A percentile compares a stretch with the other conserved stretches of the same genome.
These are phyloP conservation scores for Alternaria sp. DNA, from an alignment of 2,329 filamentous ascomycete genomes.

Conservation along the genomic window DNA sequence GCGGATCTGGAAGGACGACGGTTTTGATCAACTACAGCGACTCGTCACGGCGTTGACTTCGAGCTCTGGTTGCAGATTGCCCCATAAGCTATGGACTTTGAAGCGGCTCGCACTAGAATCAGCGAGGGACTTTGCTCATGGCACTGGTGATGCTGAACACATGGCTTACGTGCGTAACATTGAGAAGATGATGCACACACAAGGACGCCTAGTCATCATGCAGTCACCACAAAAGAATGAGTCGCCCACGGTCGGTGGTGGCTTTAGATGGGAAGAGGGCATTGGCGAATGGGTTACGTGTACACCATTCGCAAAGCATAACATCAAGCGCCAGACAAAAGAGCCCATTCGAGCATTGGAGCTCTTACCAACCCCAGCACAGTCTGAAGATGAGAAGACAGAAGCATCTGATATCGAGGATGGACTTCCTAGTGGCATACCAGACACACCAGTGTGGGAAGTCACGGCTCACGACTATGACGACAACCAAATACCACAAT, in stretches of 20 bases:
- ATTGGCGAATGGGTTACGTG: slow-evolving; percentile 55
- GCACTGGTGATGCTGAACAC: slow-evolving; percentile 33
- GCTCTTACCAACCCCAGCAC: slow-evolving; percentile 35
- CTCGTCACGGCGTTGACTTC: slow-evolving; percentile 39
- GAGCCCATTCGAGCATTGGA: slow-evolving; percentile 28
- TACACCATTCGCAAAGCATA: slow-evolving; percentile 45
- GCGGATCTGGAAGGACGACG: slow-evolving; percentile 42
- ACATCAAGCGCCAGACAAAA: slow-evolving; percentile 15
- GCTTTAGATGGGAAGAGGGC: slow-evolving; percentile 54
- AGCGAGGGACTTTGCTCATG: slow-evolving; percentile 45
- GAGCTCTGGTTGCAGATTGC: slow-evolving; percentile 25
- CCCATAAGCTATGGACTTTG: slow-evolving; percentile 44
- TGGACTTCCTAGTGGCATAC: background rate
- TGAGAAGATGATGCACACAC: slow-evolving; percentile 39
- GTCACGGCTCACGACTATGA: slow-evolving; percentile 17
- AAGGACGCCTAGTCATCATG: slow-evolving; percentile 34
- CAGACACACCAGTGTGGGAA: slow-evolving; percentile 15
- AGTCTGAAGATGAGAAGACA: slow-evolving; percentile 27
- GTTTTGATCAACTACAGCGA: slow-evolving; percentile 42
- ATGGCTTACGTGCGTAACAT: slow-evolving; percentile 37
- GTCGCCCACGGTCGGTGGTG: slow-evolving; percentile 33
- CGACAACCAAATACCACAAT: slow-evolving; percentile 27
- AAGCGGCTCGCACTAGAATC: slow-evolving; percentile 47
- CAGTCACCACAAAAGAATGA: slow-evolving; percentile 38
- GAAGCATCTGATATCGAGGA: slow-evolving; percentile 22